These are phyloP conservation scores for Sisymbrium altissimum DNA, from an alignment of 345 rosid species.

Conservation along the genomic window DNA sequence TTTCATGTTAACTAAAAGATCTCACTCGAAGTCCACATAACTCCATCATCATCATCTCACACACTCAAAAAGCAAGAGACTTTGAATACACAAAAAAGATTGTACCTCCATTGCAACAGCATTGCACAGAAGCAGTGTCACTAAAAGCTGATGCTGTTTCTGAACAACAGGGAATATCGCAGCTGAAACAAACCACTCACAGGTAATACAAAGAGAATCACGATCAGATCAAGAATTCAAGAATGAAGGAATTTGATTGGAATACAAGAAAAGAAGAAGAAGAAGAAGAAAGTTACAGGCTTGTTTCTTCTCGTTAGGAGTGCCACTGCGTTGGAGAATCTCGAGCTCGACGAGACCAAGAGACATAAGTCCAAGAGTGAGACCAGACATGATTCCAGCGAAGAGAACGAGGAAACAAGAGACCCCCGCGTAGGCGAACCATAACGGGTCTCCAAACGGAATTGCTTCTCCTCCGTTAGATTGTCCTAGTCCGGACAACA, in stretches of 20 bases:
- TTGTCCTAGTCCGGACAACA: conserved; percentile 41
- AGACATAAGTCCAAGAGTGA: conserved; percentile 94
- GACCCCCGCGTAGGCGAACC: conserved; percentile 62
- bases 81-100: background rate
- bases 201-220: background rate
- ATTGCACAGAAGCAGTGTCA: conserved; percentile 87
- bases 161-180: conserved; percentile 83
- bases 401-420: conserved; percentile 83
- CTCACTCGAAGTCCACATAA: background rate
- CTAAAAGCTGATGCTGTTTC: conserved; percentile 95
- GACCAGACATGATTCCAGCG: conserved; percentile 98
- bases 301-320: conserved; percentile 80
- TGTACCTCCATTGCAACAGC: conserved; percentile 90
- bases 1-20: background rate
- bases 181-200: conserved; percentile 38
- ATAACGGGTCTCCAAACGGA: conserved; percentile 56
- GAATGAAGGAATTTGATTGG: background rate
- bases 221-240: background rate
- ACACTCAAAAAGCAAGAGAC: background rate
- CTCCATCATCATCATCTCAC: background rate
- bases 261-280: background rate
- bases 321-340: conserved; percentile 93
- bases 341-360: conserved; percentile 96
- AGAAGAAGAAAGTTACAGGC: conserved; percentile 48
- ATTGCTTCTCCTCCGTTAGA: conserved; percentile 40